phyloP scores from a whole-genome alignment of 2,329 filamentous ascomycete genomes.

The Geosmithia flava region DNA sequence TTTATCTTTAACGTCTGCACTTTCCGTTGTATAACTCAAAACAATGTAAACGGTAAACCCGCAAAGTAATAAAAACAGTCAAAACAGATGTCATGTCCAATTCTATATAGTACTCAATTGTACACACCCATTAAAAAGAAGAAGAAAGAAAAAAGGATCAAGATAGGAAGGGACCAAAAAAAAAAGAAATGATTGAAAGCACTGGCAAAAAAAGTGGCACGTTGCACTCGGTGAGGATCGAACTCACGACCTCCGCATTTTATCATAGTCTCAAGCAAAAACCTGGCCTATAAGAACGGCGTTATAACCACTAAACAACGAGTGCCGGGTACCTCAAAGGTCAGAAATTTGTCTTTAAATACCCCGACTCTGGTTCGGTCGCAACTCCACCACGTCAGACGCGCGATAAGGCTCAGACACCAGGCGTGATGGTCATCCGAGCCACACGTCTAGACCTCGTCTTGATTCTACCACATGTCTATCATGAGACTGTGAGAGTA shows the following conservation, averaged over 20 bases:
- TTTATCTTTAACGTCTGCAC: no score
- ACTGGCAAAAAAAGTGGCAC: not conserved
- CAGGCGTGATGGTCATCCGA: not conserved
- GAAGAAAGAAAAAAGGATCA: not conserved
- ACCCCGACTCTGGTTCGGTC: not conserved
- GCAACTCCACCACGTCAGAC: not conserved
- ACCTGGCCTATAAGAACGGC: not conserved
- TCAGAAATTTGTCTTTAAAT: not conserved
- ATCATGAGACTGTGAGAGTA: no score
- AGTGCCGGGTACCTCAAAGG: not conserved
- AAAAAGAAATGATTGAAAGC: not conserved
- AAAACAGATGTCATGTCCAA: no score
- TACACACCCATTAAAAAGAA: not conserved
- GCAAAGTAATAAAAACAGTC: no score
- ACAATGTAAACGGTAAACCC: no score
- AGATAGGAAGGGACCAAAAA: not conserved
- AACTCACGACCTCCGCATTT: not conserved
- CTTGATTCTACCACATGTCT: no score
- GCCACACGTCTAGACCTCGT: no score
- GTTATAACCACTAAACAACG: not conserved
- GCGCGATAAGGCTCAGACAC: not conserved
- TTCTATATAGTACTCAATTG: no score
- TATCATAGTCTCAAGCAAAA: not conserved
- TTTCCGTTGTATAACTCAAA: no score
- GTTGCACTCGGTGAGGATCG: not conserved